Evolutionary conservation across 202 grass and related monocot genomes (phyloP).

Genomic region (Digitaria exilis): DNA sequence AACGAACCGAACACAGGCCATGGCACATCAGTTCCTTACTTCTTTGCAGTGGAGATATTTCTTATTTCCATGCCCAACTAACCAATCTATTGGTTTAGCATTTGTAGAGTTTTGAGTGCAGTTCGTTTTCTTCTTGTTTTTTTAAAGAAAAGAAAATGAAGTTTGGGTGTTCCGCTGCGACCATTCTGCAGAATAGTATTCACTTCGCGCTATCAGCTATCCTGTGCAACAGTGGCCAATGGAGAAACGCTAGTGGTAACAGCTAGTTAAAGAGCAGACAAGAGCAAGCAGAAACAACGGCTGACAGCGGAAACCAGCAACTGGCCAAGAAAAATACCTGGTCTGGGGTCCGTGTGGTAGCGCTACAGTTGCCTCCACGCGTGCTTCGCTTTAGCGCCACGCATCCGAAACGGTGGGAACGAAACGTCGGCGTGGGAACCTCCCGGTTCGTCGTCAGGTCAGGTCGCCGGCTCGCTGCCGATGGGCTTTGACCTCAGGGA

Average conservation of each 20-base stretch:
- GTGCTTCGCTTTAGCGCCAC: slow-evolving; percentile 39
- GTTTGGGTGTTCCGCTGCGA: background rate
- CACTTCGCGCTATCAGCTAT: too few relatives aligned
- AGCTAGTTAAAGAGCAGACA: background rate
- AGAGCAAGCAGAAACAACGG: background rate
- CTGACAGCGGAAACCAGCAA: background rate
- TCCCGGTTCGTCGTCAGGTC: background rate
- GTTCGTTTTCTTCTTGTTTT: too few relatives aligned
- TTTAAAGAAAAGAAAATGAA: too few relatives aligned
- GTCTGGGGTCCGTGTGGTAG: background rate
- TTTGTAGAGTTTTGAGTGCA: too few relatives aligned
- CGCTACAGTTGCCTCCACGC: slow-evolving; percentile 44
- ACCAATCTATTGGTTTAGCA: background rate
- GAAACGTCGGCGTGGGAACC: background rate
- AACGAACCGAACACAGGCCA: background rate
- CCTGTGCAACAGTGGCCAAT: background rate
- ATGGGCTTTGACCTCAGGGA: slow-evolving; percentile 40
- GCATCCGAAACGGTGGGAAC: slow-evolving; percentile 36
- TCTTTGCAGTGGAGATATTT: background rate
- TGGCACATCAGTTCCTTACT: background rate
- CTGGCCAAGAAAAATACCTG: background rate
- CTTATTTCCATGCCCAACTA: background rate
- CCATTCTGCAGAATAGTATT: background rate
- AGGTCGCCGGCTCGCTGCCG: slow-evolving; percentile 14
- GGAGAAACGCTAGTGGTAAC: background rate